Percentiles rank a stretch among this genome's conserved stretches.
These are phyloP conservation scores for Fusarium piperis DNA, from an alignment of 2,329 filamentous ascomycete genomes.

Conservation along the genomic window DNA sequence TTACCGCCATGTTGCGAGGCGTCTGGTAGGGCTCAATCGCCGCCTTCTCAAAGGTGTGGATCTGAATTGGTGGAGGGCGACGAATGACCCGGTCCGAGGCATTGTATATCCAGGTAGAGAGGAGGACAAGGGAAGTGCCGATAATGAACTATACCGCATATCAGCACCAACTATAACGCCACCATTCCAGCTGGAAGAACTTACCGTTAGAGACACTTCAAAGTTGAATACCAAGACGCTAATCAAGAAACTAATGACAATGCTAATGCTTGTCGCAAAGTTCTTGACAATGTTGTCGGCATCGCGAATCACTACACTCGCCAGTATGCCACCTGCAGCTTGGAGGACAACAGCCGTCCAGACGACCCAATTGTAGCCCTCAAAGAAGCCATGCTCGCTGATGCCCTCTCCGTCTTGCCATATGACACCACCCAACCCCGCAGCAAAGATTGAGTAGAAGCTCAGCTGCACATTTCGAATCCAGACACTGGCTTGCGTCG, in stretches of 20 bases:
- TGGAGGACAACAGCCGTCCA: conserved; percentile 88
- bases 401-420: conserved; percentile 89
- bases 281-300: conserved; percentile 85
- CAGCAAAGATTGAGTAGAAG: conserved; percentile 92
- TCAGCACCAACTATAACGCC: conserved; percentile 1
- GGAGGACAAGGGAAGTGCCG: conserved; percentile 81
- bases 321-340: conserved; percentile 84
- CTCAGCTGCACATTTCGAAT: conserved; percentile 94
- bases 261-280: conserved; percentile 91
- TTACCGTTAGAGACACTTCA: conserved; percentile 75
- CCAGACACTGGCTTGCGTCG: conserved; percentile 82
- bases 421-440: conserved; percentile 84
- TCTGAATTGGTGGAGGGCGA: conserved; percentile 72
- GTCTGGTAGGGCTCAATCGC: conserved; percentile 62
- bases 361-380: conserved; percentile 91
- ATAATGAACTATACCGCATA: conserved; percentile 72
- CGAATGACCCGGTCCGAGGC: conserved; percentile 65
- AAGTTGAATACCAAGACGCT: conserved; percentile 90
- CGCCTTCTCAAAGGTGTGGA: conserved; percentile 82
- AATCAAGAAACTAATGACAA: conserved; percentile 85
- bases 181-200: conserved; percentile 45
- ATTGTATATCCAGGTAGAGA: conserved; percentile 87
- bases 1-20: conserved; percentile 45
- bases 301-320: conserved; percentile 54
- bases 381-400: conserved; percentile 87